Percentiles rank a stretch among this genome's conserved stretches.
Conservation (phyloP, 345 rosid genomes). For the Citrus australasica region DNA sequence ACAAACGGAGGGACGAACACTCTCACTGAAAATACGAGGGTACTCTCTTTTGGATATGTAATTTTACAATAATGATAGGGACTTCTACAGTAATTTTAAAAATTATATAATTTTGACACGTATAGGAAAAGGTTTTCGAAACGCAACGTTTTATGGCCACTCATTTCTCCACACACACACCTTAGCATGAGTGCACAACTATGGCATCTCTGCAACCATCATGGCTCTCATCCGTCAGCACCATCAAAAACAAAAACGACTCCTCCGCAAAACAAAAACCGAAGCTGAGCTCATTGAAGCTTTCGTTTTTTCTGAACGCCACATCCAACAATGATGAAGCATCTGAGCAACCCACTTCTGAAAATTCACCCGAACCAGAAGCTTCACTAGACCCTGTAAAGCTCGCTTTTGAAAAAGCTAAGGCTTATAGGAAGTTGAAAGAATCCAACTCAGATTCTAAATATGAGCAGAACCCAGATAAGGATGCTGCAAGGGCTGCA, state of each 20-base stretch:
- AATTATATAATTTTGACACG: background rate
- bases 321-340: slow-evolving; percentile 18
- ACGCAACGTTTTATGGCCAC: background rate
- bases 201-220: slow-evolving; percentile 38
- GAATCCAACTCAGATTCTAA: slow-evolving; percentile 10
- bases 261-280: slow-evolving; percentile 26
- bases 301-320: slow-evolving; percentile 29
- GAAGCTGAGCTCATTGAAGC: slow-evolving; percentile 22
- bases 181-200: background rate
- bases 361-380: slow-evolving; percentile 16
- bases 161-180: background rate
- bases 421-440: slow-evolving; percentile 40
- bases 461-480: slow-evolving; percentile 14
- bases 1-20: background rate
- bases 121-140: background rate
- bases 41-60: background rate
- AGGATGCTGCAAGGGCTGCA: slow-evolving; percentile 34
- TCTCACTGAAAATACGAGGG: background rate
- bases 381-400: slow-evolving; percentile 46
- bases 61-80: too few species aligned
- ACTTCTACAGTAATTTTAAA: too few species aligned
- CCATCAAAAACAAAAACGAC: slow-evolving; percentile 17
- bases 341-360: slow-evolving; percentile 19
- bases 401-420: slow-evolving; percentile 70
- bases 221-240: slow-evolving; percentile 39